These are phyloP conservation scores for Diaporthe ampelina DNA, from an alignment of 2,329 filamentous ascomycete species.

Conservation along the genomic window DNA sequence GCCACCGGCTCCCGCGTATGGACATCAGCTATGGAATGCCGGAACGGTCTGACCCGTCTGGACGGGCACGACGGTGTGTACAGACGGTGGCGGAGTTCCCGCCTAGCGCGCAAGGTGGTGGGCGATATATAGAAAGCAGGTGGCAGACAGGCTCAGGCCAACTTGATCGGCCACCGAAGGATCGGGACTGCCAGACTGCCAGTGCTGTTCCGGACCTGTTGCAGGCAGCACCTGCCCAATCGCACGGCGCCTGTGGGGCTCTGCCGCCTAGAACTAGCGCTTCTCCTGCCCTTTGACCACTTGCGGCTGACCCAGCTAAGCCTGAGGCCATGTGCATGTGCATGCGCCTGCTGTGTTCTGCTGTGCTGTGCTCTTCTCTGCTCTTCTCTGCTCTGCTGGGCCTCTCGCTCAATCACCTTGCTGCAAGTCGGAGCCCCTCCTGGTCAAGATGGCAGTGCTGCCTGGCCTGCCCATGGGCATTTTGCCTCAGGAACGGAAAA, in stretches of 20 bases:
- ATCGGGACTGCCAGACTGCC: conserved; percentile 4
- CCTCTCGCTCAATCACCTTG: not conserved
- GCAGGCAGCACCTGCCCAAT: conserved; percentile 16
- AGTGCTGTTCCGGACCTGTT: not conserved
- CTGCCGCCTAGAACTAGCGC: not conserved
- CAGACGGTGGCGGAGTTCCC: too few relatives aligned
- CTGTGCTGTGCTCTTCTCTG: not conserved
- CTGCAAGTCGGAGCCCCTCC: not conserved
- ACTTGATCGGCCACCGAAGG: conserved; percentile 22
- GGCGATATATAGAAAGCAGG: not conserved
- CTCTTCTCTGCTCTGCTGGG: too few relatives aligned
- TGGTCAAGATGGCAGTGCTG: not conserved
- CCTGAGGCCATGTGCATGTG: conserved; percentile 33
- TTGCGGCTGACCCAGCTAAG: conserved; percentile 7
- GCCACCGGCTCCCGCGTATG: too few relatives aligned
- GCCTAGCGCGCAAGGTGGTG: too few relatives aligned
- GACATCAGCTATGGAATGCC: not conserved
- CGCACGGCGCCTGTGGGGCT: not conserved
- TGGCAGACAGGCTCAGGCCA: not conserved
- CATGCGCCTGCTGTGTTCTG: not conserved
- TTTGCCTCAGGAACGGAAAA: conserved; percentile 3
- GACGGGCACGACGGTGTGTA: not conserved
- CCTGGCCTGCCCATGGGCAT: not conserved
- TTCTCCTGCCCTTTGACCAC: conserved; percentile 6
- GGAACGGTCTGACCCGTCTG: too few relatives aligned